Percentiles rank a stretch among this genome's conserved stretches.
phyloP scores from a whole-genome alignment of 495 filamentous ascomycete genomes.

The Xylaria cubensis region DNA sequence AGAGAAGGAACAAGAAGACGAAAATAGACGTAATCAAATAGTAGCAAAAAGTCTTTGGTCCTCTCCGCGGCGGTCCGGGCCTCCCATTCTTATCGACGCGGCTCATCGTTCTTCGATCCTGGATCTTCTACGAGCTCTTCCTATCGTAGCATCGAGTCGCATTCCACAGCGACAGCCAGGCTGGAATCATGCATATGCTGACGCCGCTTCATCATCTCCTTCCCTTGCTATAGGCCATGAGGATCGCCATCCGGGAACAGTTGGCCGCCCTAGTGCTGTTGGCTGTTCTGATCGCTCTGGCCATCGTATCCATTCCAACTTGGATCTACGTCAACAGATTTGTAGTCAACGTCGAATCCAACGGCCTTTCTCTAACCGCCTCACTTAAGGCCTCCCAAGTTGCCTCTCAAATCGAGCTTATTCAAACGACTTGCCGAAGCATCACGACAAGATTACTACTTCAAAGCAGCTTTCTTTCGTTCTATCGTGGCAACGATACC shows the following conservation, averaged over 20 bases:
- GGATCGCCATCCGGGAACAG: constrained; percentile 84
- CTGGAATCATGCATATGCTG: constrained; percentile 33
- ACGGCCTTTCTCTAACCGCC: constrained; percentile 75
- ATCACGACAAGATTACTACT: constrained; percentile 72
- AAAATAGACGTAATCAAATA: not conserved
- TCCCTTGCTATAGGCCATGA: constrained; percentile 61
- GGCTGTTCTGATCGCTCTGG: constrained; percentile 70
- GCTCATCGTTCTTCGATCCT: not conserved
- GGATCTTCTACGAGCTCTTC: constrained; percentile 1
- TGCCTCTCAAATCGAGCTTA: constrained; percentile 73
- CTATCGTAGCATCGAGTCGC: constrained; percentile 10
- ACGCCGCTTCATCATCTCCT: constrained; percentile 27
- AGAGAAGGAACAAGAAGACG: not conserved
- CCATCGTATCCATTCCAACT: constrained; percentile 55
- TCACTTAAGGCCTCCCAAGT: constrained; percentile 85
- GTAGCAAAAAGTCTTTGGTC: not conserved
- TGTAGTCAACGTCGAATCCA: constrained; percentile 65
- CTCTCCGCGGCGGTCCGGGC: not conserved
- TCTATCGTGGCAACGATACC: constrained; percentile 62
- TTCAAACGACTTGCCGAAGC: constrained; percentile 71
- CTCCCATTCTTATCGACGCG: not conserved
- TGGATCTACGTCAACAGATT: constrained; percentile 81
- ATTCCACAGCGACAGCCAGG: constrained; percentile 10
- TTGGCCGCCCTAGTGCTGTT: constrained; percentile 75
- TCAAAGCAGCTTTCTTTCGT: constrained; percentile 65